Percentiles rank a stretch among this genome's conserved stretches.
Conservation (phyloP, 148 eudicot species). For the Silene uniflora region DNA sequence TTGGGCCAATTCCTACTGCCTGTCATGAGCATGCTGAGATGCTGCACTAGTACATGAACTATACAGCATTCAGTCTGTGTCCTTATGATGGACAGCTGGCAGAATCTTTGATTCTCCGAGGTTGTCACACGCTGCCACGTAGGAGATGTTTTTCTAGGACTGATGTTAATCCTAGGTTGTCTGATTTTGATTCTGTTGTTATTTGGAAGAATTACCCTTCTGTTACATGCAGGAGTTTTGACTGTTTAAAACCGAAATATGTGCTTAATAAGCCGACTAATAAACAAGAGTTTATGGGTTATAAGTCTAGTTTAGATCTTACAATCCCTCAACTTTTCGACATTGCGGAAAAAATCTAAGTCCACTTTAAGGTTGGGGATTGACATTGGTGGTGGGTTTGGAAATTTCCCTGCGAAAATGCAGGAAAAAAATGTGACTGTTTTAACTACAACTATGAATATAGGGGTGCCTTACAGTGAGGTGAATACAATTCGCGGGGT, state of each 20-base stretch:
- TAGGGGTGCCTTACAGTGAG: constrained; percentile 72
- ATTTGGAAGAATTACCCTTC: constrained; percentile 33
- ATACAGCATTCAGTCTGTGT: constrained; percentile 55
- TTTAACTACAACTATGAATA: constrained; percentile 66
- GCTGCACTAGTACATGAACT: constrained; percentile 74
- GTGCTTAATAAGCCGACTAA: constrained; percentile 60
- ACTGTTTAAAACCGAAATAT: constrained; percentile 48
- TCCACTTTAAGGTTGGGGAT: constrained; percentile 49
- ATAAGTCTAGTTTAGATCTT: constrained; percentile 62
- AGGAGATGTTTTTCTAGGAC: constrained; percentile 60
- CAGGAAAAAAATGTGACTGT: constrained; percentile 57
- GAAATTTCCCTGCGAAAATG: constrained; percentile 69
- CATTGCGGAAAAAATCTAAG: constrained; percentile 28
- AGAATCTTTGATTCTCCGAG: constrained; percentile 67
- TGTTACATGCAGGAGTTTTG: constrained; percentile 54
- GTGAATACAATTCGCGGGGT: constrained; percentile 64
- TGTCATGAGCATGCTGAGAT: constrained; percentile 57
- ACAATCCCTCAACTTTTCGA: constrained; percentile 53
- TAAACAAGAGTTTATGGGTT: constrained; percentile 36
- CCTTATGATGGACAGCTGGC: constrained; percentile 48
- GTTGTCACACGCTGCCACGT: constrained; percentile 87
- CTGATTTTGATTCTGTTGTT: constrained; percentile 44
- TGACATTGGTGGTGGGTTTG: constrained; percentile 79
- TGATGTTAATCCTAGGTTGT: constrained; percentile 22
- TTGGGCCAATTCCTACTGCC: constrained; percentile 62